phyloP scores from a whole-genome alignment of 495 filamentous ascomycete species.

The Penicillium pancosmium region DNA sequence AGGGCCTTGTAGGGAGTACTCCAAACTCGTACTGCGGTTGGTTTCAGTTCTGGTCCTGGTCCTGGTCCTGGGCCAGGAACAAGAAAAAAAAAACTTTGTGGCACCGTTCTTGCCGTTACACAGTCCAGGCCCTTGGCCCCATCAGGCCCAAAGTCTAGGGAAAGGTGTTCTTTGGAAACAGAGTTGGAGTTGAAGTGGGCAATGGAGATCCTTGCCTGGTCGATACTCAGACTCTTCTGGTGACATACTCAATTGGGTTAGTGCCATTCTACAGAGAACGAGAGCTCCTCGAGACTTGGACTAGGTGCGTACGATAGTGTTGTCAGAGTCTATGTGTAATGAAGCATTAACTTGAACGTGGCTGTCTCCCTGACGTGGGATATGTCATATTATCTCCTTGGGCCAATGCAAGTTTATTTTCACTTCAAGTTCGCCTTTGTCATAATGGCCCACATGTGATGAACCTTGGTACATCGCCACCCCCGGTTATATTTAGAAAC shows the following conservation, averaged over 20 bases:
- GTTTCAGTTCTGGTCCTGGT: background rate
- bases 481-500: background rate
- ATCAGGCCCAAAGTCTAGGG: background rate
- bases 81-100: background rate
- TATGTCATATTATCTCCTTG: background rate
- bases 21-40: background rate
- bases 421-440: background rate
- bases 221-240: background rate
- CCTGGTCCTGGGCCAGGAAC: constrained; percentile 1
- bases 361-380: background rate
- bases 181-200: constrained; percentile 2
- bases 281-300: no score
- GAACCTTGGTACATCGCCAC: background rate
- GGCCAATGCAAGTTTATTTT: constrained; percentile 9
- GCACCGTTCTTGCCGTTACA: background rate
- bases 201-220: constrained; percentile 11
- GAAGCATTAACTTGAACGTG: background rate
- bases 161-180: constrained; percentile 2
- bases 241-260: constrained; percentile 8
- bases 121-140: background rate
- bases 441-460: background rate
- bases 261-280: background rate
- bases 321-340: background rate
- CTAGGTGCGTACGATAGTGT: background rate
- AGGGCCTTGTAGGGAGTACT: background rate